Evolutionary conservation across 1,139 yeast species (phyloP), one percentile per base, ranked within the genome.

Genomic region (Magnusiomyces magnusii): DNA sequence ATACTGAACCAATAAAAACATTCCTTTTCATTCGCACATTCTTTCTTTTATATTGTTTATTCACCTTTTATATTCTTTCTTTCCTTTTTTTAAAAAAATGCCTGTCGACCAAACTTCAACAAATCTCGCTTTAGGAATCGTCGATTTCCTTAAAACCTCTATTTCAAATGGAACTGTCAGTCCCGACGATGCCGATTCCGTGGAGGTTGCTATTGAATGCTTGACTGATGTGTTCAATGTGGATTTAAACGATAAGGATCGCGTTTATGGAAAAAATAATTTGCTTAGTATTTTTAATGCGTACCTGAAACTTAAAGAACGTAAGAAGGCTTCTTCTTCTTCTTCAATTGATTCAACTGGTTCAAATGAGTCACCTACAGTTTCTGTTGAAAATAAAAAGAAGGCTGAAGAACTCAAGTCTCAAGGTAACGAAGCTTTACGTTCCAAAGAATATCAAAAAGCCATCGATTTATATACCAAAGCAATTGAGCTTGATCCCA

Each of bases 171-270:
- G 89, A 58, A 80, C 82, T 55, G 81, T 92, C 57, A 76, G 86
- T 49, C 87, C 85, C 64, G 98, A 92, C 66, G 89, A 85, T 69
- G 80, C 80, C 61, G 99, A 93, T 66, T 89, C 97, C n/a, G 80
- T 93, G 69, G 97, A 92, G 65, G 96, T 93, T 57, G 98, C 98
- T 65, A 82, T 91, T 68, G 97, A 89, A 69, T 90, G 97, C 76
- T 82, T 93, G 61, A 83, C 90, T 39, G 98, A 92, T 68, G 92
- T 96, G 5, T 93, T 87, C 72, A 86, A 80, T 60, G 85, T 93
- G 41, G 80, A 83, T 63, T 77, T 77, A 51, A 69, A 74, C 17
- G 67, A 74, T 28, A 70, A 72, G 42, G 66, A 77, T 17, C 66
- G 71, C 60, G 82, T 82, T 65, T 73, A 75, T 24, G 85, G 86